These are phyloP conservation scores for Sequoia sempervirens DNA, from an alignment of 75 land plant species.

Conservation along the genomic window DNA sequence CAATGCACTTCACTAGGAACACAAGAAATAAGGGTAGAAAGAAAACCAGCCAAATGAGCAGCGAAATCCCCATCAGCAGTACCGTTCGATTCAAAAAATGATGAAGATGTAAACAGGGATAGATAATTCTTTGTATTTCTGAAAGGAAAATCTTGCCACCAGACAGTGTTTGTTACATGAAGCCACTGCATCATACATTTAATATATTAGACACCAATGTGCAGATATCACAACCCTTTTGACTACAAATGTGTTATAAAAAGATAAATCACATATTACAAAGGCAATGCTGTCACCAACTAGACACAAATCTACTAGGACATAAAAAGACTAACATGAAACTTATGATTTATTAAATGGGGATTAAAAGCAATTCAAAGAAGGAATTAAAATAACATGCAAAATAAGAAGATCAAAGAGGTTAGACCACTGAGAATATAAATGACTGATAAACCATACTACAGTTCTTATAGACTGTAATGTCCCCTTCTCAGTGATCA, in stretches of 20 bases:
- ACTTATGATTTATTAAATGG: not conserved
- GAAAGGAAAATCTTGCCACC: constrained; percentile 97
- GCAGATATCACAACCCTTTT: not conserved
- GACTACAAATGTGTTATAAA: not conserved
- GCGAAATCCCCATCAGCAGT: constrained; percentile 52
- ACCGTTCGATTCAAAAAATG: not conserved
- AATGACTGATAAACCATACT: not conserved
- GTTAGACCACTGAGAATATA: not conserved
- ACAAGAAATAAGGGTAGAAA: constrained; percentile 60
- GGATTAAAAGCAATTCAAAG: not conserved
- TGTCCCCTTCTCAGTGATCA: too few relatives aligned
- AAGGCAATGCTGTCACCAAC: not conserved
- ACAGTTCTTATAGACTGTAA: not conserved
- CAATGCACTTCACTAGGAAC: constrained; percentile 74
- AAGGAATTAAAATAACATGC: not conserved
- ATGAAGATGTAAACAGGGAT: constrained; percentile 32
- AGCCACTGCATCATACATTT: constrained; percentile 58
- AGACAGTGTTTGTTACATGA: constrained; percentile 70
- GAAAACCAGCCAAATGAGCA: constrained; percentile 69
- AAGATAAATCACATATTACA: not conserved
- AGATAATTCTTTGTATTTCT: constrained; percentile 41
- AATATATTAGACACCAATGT: not conserved
- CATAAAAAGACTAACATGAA: not conserved
- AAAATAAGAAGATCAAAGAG: not conserved
- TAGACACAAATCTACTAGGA: not conserved